Conservation (phyloP, 1,284 basidiomycete species). For the Ceratobasidium sp. region DNA sequence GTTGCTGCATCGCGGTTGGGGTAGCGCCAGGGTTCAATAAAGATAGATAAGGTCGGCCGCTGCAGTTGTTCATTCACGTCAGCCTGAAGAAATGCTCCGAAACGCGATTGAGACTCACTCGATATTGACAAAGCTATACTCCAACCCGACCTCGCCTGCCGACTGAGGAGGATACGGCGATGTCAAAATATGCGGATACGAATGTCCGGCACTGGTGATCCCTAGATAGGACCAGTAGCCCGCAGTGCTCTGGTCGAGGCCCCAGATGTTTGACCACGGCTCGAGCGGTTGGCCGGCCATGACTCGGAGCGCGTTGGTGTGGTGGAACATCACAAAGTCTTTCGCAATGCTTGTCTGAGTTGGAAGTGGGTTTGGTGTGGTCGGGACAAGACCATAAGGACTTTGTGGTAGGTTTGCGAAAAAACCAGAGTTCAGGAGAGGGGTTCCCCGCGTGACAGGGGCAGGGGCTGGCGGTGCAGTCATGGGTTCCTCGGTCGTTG, state of each 20-base stretch:
- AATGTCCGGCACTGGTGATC: constrained; percentile 72
- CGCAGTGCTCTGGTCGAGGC: constrained; percentile 41
- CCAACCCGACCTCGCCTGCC: constrained; percentile 63
- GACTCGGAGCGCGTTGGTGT: constrained; percentile 50
- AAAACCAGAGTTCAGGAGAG: background rate
- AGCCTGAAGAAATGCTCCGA: constrained; percentile 24
- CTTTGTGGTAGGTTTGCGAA: constrained; percentile 11
- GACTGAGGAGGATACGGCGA: constrained; percentile 26
- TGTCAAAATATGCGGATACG: constrained; percentile 55
- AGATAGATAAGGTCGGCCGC: constrained; percentile 72
- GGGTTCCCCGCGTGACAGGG: constrained; percentile 6
- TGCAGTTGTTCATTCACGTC: constrained; percentile 55
- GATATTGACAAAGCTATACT: constrained; percentile 70
- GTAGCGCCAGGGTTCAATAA: constrained; percentile 65
- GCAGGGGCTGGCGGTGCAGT: constrained; percentile 26
- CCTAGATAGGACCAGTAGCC: constrained; percentile 53
- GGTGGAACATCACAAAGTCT: constrained; percentile 49
- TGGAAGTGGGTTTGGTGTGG: constrained; percentile 15
- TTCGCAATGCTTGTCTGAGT: constrained; percentile 43
- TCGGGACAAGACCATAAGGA: constrained; percentile 8
- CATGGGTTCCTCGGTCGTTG: constrained; percentile 60
- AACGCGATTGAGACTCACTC: constrained; percentile 65
- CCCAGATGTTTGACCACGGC: constrained; percentile 45
- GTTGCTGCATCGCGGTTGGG: constrained; percentile 73
- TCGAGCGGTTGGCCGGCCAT: constrained; percentile 46